Evolutionary conservation across 192 early-diverging fungal species (phyloP).

Genomic region (Coemansia sp.): DNA sequence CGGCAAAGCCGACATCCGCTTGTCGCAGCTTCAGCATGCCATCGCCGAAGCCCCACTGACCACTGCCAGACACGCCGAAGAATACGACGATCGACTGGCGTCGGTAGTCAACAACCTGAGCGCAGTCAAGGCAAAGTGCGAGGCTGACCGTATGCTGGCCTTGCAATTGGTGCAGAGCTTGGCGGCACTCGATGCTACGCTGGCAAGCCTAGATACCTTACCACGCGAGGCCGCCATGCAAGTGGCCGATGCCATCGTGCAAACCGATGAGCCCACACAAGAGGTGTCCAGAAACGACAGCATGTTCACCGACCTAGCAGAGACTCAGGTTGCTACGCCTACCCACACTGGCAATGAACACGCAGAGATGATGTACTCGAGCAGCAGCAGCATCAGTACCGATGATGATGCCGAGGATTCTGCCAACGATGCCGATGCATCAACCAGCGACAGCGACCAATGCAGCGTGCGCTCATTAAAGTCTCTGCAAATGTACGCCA

Average conservation of each 20-base stretch:
- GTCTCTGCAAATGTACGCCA: constrained; percentile 3
- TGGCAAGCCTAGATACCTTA: constrained; percentile 2
- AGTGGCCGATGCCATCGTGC: not conserved
- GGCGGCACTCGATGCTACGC: constrained; percentile 11
- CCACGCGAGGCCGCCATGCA: not conserved
- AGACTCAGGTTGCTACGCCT: constrained; percentile 11
- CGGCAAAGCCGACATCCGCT: not conserved
- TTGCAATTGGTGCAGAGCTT: constrained; percentile 14
- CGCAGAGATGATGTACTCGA: not conserved
- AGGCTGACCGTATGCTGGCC: constrained; percentile 7
- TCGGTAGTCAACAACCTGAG: constrained; percentile 13
- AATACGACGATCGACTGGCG: not conserved
- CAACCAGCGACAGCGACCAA: constrained; percentile 1
- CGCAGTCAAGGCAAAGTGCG: constrained; percentile 16
- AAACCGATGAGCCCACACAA: not conserved
- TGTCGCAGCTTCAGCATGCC: not conserved
- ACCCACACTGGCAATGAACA: not conserved
- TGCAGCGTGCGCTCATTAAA: constrained; percentile 12
- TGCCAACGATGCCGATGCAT: not conserved
- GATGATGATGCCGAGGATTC: not conserved
- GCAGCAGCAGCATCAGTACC: constrained; percentile 6
- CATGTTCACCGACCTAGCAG: constrained; percentile 4
- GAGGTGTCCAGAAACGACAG: not conserved
- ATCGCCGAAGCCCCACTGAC: not conserved
- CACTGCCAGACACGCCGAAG: not conserved